Base-by-base conservation (phyloP, 1,139 yeast species). In the Arxiozyma bovina region DNA sequence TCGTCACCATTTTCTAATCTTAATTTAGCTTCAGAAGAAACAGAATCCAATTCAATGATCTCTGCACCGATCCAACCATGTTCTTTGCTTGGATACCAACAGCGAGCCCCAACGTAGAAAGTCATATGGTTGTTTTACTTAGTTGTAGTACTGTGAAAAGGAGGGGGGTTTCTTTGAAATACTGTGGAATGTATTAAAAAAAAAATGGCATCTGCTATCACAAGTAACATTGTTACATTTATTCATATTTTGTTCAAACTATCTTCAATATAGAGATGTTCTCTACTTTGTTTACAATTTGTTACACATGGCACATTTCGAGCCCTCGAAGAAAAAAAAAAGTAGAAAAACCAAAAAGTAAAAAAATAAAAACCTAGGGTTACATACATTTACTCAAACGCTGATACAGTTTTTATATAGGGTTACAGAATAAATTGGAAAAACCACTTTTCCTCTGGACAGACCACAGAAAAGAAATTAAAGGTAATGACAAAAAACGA, bases 1-100 rank as follows among this genome's bases (percentile, higher is more conserved):
- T 45, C 40, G 9, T 51, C 55, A 55, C 84, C 88, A 48, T 54
- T 54, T 30, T 56, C 61, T 45, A 57, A 45, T 42, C 42, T 45
- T 50, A 58, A 42, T 34, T 18, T 30, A 12, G 48, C 45, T 17
- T 41, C 27, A 6, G 75, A 78, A 57, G 77, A 77, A 48, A 73
- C 75, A n/a, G 74, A 70, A 52, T 74, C 74, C 62, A 79, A 78
- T 54, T 81, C 75, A 56, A 79, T 76, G 50, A 93, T 88, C 57
- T 83, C 86, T 51, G 91, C 94, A 48, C 96, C 96, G 45, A 90
- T 76, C 96, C 98, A 93, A 41, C 98, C 99, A 63, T 81, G 80
- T 54, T 79, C 77, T 58, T 85, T 88, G 70, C 88, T 94, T 41
- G 95, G 96, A 64, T 87, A 84, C 99, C 99, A 93, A 74, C 98